These are phyloP conservation scores for Eucalyptus dawsonii DNA, from an alignment of 345 rosid genomes.

Conservation along the genomic window DNA sequence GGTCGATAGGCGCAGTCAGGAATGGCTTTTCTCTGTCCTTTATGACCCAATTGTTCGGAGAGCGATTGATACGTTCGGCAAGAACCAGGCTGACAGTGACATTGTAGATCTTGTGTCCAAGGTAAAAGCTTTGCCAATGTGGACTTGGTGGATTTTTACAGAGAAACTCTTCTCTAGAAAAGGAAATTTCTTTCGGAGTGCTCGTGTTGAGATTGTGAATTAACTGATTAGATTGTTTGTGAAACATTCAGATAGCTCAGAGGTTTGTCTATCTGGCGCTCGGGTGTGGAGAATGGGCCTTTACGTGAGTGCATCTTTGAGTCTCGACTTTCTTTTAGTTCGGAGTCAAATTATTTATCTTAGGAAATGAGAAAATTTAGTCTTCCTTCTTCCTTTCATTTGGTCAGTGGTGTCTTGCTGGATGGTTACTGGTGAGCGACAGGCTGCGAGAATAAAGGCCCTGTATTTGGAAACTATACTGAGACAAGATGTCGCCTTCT, in stretches of 20 bases:
- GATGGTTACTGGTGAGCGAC: conserved; percentile 86
- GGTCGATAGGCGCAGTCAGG: conserved; percentile 44
- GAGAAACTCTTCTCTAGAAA: background rate
- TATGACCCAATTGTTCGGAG: conserved; percentile 63
- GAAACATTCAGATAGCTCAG: conserved; percentile 34
- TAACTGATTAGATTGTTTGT: background rate
- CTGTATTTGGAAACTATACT: conserved; percentile 55
- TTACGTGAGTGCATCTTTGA: conserved; percentile 36
- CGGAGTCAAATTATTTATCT: background rate
- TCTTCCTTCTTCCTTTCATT: background rate
- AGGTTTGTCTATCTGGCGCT: conserved; percentile 67
- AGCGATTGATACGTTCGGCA: conserved; percentile 50
- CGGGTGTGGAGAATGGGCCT: conserved; percentile 44
- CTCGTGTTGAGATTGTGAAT: background rate
- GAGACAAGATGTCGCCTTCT: conserved; percentile 71
- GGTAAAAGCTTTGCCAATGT: conserved; percentile 15
- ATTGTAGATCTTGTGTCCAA: conserved; percentile 28
- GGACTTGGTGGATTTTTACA: background rate
- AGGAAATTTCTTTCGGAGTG: background rate
- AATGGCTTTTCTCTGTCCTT: conserved; percentile 59
- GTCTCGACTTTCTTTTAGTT: background rate
- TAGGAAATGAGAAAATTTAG: background rate
- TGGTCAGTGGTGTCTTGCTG: conserved; percentile 69
- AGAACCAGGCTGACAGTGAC: conserved; percentile 30
- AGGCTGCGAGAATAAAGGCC: conserved; percentile 56